Conservation (phyloP, 1,284 basidiomycete species). For the Neonothopanus nambi region DNA sequence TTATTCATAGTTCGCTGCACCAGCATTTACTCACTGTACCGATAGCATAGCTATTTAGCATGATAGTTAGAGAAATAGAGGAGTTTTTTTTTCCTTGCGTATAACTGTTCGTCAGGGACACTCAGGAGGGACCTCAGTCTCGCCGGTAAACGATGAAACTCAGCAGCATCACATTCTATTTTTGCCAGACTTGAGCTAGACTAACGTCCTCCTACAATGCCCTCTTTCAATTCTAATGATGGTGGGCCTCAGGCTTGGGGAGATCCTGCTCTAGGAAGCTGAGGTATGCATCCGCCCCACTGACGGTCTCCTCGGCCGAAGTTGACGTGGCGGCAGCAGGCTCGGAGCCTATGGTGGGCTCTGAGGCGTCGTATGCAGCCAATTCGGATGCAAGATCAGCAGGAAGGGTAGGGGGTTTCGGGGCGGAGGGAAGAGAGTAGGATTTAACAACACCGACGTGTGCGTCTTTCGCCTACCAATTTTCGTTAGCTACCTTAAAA, state of each 20-base stretch:
- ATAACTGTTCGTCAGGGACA: no score
- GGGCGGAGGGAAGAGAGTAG: slow-evolving; percentile 68
- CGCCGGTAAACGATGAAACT: no score
- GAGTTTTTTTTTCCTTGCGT: background rate
- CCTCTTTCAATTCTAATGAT: slow-evolving; percentile 36
- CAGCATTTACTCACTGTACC: slow-evolving; percentile 5
- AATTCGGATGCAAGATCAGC: slow-evolving; percentile 82
- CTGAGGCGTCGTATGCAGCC: slow-evolving; percentile 74
- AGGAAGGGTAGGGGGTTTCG: slow-evolving; percentile 71
- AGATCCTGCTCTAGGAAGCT: slow-evolving; percentile 47
- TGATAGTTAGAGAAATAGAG: background rate
- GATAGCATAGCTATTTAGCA: slow-evolving; percentile 1
- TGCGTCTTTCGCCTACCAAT: slow-evolving; percentile 73
- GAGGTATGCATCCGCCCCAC: slow-evolving; percentile 45
- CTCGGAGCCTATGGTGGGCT: slow-evolving; percentile 57
- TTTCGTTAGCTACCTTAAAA: slow-evolving; percentile 6
- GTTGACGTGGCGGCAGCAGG: slow-evolving; percentile 20
- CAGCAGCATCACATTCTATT: background rate
- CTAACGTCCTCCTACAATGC: slow-evolving; percentile 18
- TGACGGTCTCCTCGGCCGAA: slow-evolving; percentile 24
- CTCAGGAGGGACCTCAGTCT: no score
- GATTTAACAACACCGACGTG: slow-evolving; percentile 80
- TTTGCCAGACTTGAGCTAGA: slow-evolving; percentile 3
- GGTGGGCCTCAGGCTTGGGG: slow-evolving; percentile 38
- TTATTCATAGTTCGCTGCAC: slow-evolving; percentile 1